Conservation (phyloP, 2,329 filamentous ascomycete species). For the Fusarium albidum region DNA sequence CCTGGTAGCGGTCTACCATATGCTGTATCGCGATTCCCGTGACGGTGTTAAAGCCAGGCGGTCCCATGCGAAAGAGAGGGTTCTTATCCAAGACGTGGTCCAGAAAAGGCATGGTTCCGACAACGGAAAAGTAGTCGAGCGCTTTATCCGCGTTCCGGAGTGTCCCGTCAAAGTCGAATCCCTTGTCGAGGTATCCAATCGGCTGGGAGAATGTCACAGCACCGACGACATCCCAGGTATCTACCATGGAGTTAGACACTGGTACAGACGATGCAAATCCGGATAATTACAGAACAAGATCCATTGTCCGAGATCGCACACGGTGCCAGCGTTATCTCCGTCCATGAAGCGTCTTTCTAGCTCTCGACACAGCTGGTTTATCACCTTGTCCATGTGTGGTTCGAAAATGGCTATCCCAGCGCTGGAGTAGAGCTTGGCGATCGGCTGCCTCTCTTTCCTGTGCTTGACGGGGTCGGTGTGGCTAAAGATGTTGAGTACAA, state of each 20-base stretch:
- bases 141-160: conserved; percentile 44
- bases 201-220: conserved; percentile 51
- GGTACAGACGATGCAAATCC: too few relatives aligned
- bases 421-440: conserved; percentile 42
- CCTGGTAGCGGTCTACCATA: conserved; percentile 41
- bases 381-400: conserved; percentile 42
- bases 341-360: conserved; percentile 46
- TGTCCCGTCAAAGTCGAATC: conserved; percentile 48
- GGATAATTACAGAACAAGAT: conserved; percentile 47
- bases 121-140: conserved; percentile 44
- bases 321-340: conserved; percentile 31
- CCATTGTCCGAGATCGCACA: conserved; percentile 52
- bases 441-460: conserved; percentile 30
- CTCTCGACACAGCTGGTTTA: conserved; percentile 41
- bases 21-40: conserved; percentile 41
- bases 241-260: conserved; percentile 24
- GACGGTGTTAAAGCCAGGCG: conserved; percentile 42
- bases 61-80: conserved; percentile 45
- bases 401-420: conserved; percentile 33
- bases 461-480: conserved; percentile 36
- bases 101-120: conserved; percentile 43
- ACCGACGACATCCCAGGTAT: conserved; percentile 53
- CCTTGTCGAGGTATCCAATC: conserved; percentile 52
- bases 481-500: conserved; percentile 39
- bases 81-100: conserved; percentile 51